phyloP scores from a whole-genome alignment of 345 rosid genomes.

The Populus alba region DNA sequence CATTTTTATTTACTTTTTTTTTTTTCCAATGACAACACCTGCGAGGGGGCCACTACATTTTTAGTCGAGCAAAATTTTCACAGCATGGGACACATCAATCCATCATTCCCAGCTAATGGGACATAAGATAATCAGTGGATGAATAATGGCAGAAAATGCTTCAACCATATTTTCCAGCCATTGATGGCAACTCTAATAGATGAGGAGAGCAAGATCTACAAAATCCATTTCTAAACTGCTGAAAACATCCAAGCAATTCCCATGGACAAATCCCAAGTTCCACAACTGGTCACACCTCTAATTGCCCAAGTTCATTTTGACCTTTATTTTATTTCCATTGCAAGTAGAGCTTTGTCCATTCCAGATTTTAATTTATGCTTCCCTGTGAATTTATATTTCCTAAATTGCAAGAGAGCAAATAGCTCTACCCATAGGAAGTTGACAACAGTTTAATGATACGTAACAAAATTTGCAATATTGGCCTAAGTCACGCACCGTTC shows the following conservation, averaged over 20 bases:
- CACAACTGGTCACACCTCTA: neutral
- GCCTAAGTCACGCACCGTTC: constrained; percentile 87
- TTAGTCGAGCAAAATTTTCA: neutral
- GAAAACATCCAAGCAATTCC: neutral
- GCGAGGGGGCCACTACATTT: neutral
- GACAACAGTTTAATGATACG: constrained; percentile 16
- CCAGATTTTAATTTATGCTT: neutral
- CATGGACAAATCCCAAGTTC: neutral
- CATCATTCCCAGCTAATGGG: neutral
- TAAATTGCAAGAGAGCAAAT: constrained; percentile 4
- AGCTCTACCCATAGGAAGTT: constrained; percentile 3
- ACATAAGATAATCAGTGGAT: neutral
- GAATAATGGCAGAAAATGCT: neutral
- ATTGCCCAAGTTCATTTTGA: neutral
- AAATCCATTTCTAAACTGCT: too few species aligned
- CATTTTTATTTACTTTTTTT: neutral
- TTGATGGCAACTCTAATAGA: neutral
- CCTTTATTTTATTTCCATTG: neutral
- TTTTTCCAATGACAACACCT: neutral
- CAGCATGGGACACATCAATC: neutral
- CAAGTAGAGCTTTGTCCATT: neutral
- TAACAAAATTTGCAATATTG: constrained; percentile 33
- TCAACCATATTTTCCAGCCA: neutral
- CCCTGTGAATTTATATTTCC: neutral
- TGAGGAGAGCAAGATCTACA: neutral